Evolutionary conservation across 352 stramenopile genomes (phyloP).

Genomic region (Elongisporangium anandrum): DNA sequence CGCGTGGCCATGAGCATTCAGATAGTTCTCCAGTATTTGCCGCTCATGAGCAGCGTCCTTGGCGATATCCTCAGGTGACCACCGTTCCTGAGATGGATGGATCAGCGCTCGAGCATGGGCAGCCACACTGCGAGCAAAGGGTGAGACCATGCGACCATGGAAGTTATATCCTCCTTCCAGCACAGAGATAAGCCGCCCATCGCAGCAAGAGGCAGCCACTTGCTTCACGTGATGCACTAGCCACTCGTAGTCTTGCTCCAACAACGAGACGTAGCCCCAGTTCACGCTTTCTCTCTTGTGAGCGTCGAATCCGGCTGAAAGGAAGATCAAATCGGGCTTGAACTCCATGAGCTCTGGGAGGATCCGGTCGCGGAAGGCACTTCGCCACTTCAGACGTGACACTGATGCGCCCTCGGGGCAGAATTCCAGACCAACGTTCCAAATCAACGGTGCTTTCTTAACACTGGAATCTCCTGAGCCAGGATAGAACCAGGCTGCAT

Average conservation of each 20-base stretch:
- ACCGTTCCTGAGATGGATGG: conserved; percentile 38
- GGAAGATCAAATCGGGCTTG: conserved; percentile 74
- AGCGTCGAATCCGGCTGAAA: conserved; percentile 78
- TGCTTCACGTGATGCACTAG: conserved; percentile 70
- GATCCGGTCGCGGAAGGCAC: conserved; percentile 64
- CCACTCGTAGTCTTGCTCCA: conserved; percentile 86
- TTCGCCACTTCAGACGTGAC: conserved; percentile 70
- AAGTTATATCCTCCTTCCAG: conserved; percentile 88
- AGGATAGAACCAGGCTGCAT: conserved; percentile 77
- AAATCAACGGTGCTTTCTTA: conserved; percentile 43
- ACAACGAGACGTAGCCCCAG: conserved; percentile 67
- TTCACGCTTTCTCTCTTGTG: conserved; percentile 80
- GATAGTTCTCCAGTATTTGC: conserved; percentile 45
- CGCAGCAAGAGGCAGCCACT: conserved; percentile 64
- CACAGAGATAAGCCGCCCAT: conserved; percentile 77
- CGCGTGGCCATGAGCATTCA: conserved; percentile 8
- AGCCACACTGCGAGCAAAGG: conserved; percentile 74
- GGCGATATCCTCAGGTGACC: conserved; percentile 37
- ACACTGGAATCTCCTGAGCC: conserved; percentile 48
- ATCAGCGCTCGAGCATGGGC: conserved; percentile 60
- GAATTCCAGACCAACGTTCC: conserved; percentile 59
- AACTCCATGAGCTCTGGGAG: conserved; percentile 55
- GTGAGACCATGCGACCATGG: conserved; percentile 74
- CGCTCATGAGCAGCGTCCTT: conserved; percentile 51
- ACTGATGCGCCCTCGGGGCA: conserved; percentile 44